phyloP scores from a whole-genome alignment of 306 rosid species.

The Corylus americana region DNA sequence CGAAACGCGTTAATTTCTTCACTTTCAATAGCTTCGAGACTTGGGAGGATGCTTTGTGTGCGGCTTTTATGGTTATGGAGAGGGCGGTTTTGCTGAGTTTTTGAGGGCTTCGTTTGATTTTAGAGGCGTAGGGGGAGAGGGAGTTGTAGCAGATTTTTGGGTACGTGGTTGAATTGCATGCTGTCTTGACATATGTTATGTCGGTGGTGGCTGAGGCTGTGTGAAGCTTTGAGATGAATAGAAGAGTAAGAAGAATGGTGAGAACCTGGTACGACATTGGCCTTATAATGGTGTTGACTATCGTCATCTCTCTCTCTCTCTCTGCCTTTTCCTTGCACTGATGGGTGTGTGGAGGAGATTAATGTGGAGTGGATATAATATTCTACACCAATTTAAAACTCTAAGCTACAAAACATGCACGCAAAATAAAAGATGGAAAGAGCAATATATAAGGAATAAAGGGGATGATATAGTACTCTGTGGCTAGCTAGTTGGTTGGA shows the following conservation, averaged over 20 bases:
- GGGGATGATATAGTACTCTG: too few relatives aligned
- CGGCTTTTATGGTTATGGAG: slow-evolving; percentile 7
- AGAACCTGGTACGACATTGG: slow-evolving; percentile 10
- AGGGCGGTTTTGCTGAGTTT: slow-evolving; percentile 33
- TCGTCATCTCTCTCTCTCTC: slow-evolving; percentile 14
- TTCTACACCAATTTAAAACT: too few relatives aligned
- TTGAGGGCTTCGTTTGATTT: slow-evolving; percentile 26
- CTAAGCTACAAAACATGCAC: not conserved
- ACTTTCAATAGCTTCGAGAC: slow-evolving; percentile 15
- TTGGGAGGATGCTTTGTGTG: not conserved
- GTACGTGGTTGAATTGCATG: slow-evolving; percentile 44
- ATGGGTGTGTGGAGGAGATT: not conserved
- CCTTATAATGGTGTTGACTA: not conserved
- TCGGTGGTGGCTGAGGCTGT: not conserved
- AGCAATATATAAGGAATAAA: too few relatives aligned
- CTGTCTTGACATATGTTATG: slow-evolving; percentile 27
- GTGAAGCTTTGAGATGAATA: too few relatives aligned
- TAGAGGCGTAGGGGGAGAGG: slow-evolving; percentile 36
- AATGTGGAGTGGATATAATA: not conserved
- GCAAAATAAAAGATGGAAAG: not conserved
- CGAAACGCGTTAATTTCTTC: slow-evolving; percentile 28
- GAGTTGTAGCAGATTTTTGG: slow-evolving; percentile 40
- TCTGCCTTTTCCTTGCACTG: slow-evolving; percentile 12
- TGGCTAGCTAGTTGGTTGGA: too few relatives aligned
- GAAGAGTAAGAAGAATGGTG: slow-evolving; percentile 1